Base-by-base conservation (phyloP, 2,329 filamentous ascomycete genomes). In the Cladophialophora bantiana region DNA sequence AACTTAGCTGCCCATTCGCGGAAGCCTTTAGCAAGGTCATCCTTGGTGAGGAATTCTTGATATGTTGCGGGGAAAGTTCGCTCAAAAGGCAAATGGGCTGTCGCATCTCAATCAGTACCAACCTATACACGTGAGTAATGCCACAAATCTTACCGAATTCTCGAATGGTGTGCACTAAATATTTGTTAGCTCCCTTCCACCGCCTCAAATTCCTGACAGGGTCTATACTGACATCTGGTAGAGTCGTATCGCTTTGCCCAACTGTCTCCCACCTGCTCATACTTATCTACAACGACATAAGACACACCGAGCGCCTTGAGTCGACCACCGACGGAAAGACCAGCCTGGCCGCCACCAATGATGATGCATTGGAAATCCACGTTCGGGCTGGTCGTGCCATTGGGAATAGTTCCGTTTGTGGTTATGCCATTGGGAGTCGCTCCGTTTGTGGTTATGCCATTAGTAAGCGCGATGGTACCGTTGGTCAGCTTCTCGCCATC, bases 231-330 rank as follows among this genome's bases (percentile, higher is more conserved):
- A 63, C 61, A 76, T n/a, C 79, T 79, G 5, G 80, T 74, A 26
- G 81, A 81, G 36, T 81, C 78, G 66, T 84, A 84, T 59, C 82
- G 75, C 54, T 78, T 76, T 1, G 74, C 73, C 82, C 82, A 84
- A 56, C 79, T 81, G 61, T 83, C 81, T 1, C 82, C 82, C 5
- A 84, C 76, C 0, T 77, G 70, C 32, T 74, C 71, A 42, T 81
- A 80, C 31, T 76, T 75, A 45, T 84, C 82, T 48, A 84, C 73
- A n/a, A 83, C 75, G 5, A 84, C 71, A 34, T 80, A 77, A 0
- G 75, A 75, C 3, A 83, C 68, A 2, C 78, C 77, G 4, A 83
- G 72, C 53, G 81, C 80, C 67, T 82, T 75, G 13, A 82, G 71
- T 2, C 82, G 76, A 10, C 80, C 82, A 31, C 78, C 80, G 3